These are phyloP conservation scores for Chimonanthus salicifolius DNA, from an alignment of 164 flowering plant genomes.

Conservation along the genomic window DNA sequence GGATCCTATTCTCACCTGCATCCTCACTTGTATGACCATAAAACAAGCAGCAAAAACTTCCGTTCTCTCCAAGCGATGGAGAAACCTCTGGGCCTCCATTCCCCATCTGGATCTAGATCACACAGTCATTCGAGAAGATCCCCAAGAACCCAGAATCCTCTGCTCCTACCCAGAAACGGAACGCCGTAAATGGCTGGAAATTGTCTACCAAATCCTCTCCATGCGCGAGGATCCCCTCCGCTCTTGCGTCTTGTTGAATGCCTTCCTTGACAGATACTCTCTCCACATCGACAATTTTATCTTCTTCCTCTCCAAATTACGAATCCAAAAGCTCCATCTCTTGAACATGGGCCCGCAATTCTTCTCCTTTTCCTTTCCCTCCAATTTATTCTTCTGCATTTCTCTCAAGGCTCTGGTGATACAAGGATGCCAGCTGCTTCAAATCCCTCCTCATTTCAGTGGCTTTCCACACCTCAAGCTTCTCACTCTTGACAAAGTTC, in stretches of 20 bases:
- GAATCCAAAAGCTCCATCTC: not conserved
- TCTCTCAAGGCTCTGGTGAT: not conserved
- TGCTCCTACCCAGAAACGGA: not conserved
- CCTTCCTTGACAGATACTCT: not conserved
- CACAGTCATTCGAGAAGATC: not conserved
- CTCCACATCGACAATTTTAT: not conserved
- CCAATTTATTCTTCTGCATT: not conserved
- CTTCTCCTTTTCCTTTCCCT: not conserved
- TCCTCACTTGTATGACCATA: not conserved
- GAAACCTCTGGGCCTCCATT: not conserved
- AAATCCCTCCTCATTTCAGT: not conserved
- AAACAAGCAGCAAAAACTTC: constrained; percentile 2
- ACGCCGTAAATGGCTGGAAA: not conserved
- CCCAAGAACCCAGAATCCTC: not conserved
- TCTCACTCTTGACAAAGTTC: not conserved
- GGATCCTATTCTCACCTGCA: not conserved
- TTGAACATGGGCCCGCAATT: not conserved
- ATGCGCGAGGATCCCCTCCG: not conserved
- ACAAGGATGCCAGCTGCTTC: not conserved
- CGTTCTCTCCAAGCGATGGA: constrained; percentile 8
- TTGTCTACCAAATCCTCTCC: not conserved
- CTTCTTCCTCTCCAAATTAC: not conserved
- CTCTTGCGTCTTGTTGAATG: not conserved
- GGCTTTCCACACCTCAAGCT: not conserved
- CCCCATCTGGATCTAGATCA: not conserved